Base-by-base conservation (phyloP, 2,329 filamentous ascomycete genomes). In the Alternaria sp. region DNA sequence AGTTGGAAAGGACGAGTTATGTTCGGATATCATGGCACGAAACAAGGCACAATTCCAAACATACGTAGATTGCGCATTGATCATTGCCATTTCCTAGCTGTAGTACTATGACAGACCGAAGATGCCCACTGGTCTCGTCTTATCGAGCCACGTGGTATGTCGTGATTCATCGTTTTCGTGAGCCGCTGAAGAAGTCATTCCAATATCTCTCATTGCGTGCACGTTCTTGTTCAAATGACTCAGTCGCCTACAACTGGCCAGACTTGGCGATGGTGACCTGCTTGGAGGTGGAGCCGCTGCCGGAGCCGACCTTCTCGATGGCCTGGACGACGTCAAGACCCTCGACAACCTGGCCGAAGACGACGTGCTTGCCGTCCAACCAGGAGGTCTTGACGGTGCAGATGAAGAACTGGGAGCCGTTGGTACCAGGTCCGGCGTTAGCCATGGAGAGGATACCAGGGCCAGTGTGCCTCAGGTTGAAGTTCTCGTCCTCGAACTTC, bases 401-500 rank as follows among this genome's bases (percentile, higher is more conserved):
- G 74, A 98, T 85, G 86, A 98, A 98, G 87, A 98, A 98, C 78
- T 98, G 94, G 58, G 92, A 96, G 76, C 94, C 95, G 79, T 99
- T 99, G 80, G 95, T 97, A 57, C 58, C 49, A 34, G 93, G 92
- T 51, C 95, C 94, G 66, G 94, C 94, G 79, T 99, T 99, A 75
- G 94, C 94, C 94, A 99, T 99, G 79, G 91, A 95, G 63, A 98
- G 85, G 65, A 98, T 84, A 85, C 97, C 97, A 3, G 94, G 93
- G 71, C 90, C 91, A 74, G 96, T 92, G 79, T 98, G 94, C 87
- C 95, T 96, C 76, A 91, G 82, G 51, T 91, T 86, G 77, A 98
- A 97, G 80, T 95, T 96, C 86, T 98, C 94, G 74, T 98, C 94
- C 73, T 91, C 91, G 75, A 98, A 98, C 83, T 97, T 98, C 79